Percentiles rank a stretch among this genome's conserved stretches.
phyloP scores from a whole-genome alignment of 192 early-diverging fungal species.

The Obelidium mucronatum region DNA sequence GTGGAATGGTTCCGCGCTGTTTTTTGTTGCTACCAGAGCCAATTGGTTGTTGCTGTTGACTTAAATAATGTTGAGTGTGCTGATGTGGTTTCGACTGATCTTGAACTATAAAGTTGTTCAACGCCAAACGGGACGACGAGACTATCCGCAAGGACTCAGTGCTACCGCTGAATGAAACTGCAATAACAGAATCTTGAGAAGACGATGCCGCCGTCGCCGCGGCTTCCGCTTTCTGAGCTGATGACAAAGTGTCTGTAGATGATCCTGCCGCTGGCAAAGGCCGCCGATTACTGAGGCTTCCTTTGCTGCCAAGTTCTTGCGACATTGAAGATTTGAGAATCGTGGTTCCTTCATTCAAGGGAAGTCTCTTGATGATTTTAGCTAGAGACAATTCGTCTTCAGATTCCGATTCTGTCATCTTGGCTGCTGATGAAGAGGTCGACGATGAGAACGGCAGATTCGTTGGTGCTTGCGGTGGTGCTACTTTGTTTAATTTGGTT shows the following conservation, averaged over 20 bases:
- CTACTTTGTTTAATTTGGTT: neutral
- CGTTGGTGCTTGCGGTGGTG: neutral
- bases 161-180: no score
- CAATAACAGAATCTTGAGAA: no score
- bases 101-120: slow-evolving; percentile 51
- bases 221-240: no score
- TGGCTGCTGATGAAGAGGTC: neutral
- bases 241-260: no score
- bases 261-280: no score
- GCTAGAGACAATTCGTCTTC: neutral
- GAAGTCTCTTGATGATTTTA: neutral
- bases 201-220: no score
- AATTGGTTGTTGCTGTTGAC: neutral
- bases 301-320: neutral
- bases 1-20: no score
- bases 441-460: neutral
- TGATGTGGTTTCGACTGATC: slow-evolving; percentile 19
- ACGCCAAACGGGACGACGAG: slow-evolving; percentile 37
- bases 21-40: neutral
- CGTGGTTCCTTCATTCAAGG: neutral
- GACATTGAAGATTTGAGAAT: neutral
- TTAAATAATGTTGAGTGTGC: neutral
- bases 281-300: no score
- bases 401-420: neutral
- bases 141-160: no score